Percentiles rank a stretch among this genome's conserved stretches.
phyloP scores from a whole-genome alignment of 73 alveolate genomes.

The Blepharisma japonicum region DNA sequence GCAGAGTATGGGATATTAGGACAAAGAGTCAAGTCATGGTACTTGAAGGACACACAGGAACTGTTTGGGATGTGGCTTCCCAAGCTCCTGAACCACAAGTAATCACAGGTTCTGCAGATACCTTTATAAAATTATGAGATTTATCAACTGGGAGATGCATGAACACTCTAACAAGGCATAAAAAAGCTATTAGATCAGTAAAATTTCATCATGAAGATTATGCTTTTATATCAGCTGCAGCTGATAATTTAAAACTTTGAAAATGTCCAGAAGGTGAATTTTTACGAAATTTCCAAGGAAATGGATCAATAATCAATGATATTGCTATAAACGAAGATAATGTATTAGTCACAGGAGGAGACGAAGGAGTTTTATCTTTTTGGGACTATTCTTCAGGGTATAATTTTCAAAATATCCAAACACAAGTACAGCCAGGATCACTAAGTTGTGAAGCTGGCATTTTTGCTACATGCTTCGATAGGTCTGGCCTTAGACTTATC shows the following conservation, averaged over 20 bases:
- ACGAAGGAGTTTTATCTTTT: slow-evolving; percentile 83
- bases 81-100: slow-evolving; percentile 91
- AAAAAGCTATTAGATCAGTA: slow-evolving; percentile 92
- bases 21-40: slow-evolving; percentile 89
- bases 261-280: slow-evolving; percentile 94
- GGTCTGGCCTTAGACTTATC: slow-evolving; percentile 88
- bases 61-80: slow-evolving; percentile 82
- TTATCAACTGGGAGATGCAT: slow-evolving; percentile 35
- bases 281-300: slow-evolving; percentile 89
- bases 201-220: slow-evolving; percentile 92
- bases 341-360: slow-evolving; percentile 91
- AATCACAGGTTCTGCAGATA: slow-evolving; percentile 89
- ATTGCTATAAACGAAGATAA: slow-evolving; percentile 81
- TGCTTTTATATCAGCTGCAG: slow-evolving; percentile 94
- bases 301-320: slow-evolving; percentile 86
- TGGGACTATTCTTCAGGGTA: slow-evolving; percentile 96
- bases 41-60: slow-evolving; percentile 95
- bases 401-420: slow-evolving; percentile 74
- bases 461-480: slow-evolving; percentile 87
- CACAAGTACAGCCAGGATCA: slow-evolving; percentile 95
- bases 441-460: slow-evolving; percentile 92
- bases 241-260: slow-evolving; percentile 96
- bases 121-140: slow-evolving; percentile 70
- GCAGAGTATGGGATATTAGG: slow-evolving; percentile 98
- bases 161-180: slow-evolving; percentile 95